A percentile compares a stretch with the other conserved stretches of the same genome.
These are phyloP conservation scores for Sugiyamaella floridensis DNA, from an alignment of 805 yeast species.

Conservation along the genomic window DNA sequence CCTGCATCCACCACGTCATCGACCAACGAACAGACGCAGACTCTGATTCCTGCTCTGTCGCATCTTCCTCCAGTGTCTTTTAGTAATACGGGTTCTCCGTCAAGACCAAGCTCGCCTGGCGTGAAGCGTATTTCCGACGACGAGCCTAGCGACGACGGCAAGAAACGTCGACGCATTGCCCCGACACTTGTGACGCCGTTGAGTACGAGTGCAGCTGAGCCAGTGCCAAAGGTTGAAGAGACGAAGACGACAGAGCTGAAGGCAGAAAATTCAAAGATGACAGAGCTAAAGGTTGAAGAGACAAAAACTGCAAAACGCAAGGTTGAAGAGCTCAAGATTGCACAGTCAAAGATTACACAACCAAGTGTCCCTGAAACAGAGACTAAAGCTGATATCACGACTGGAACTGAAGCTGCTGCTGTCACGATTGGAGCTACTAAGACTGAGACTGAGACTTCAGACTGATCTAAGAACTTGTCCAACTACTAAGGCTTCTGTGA, in stretches of 20 bases:
- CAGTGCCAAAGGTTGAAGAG: no score
- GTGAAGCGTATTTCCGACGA: background rate
- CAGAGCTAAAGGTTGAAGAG: no score
- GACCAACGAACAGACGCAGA: conserved; percentile 2
- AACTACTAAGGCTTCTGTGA: no score
- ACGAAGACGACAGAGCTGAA: no score
- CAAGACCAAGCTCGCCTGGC: conserved; percentile 1
- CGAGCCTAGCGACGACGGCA: conserved; percentile 15
- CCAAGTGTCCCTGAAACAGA: background rate
- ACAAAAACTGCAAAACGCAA: no score
- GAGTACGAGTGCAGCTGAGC: no score
- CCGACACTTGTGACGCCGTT: conserved; percentile 30
- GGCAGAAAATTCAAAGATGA: no score
- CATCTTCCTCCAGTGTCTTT: conserved; percentile 17
- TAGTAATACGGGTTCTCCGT: conserved; percentile 10
- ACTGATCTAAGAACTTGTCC: no score
- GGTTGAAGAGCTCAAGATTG: no score
- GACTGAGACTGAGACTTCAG: background rate
- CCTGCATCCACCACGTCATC: conserved; percentile 7
- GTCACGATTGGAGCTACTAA: background rate
- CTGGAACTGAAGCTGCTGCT: background rate
- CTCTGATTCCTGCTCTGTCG: conserved; percentile 16
- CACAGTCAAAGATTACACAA: no score
- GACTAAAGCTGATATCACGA: background rate
- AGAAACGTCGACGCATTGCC: conserved; percentile 34